Evolutionary conservation across 2,329 filamentous ascomycete genomes (phyloP).

Genomic region (Phaeoacremonium minimum): DNA sequence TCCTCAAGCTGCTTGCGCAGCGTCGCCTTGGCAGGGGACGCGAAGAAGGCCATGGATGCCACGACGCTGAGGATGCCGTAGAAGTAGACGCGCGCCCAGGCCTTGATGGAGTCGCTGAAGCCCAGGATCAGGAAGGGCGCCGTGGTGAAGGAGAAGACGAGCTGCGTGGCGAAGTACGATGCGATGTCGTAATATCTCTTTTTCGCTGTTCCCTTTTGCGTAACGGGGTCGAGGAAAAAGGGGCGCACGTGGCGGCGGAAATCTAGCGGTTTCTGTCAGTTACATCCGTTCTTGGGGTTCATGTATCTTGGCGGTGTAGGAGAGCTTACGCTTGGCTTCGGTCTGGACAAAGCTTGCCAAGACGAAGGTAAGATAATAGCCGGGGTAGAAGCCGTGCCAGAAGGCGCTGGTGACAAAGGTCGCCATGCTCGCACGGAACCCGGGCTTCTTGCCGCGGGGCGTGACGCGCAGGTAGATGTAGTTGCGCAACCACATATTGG

Average conservation of each 20-base stretch:
- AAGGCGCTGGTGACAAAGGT: slow-evolving; percentile 93
- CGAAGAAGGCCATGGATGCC: slow-evolving; percentile 68
- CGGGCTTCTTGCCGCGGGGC: slow-evolving; percentile 90
- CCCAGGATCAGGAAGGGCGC: slow-evolving; percentile 81
- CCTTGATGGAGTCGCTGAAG: slow-evolving; percentile 63
- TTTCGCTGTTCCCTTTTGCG: slow-evolving; percentile 59
- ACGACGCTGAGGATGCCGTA: slow-evolving; percentile 70
- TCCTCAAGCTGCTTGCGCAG: slow-evolving; percentile 56
- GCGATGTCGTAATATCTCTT: slow-evolving; percentile 86
- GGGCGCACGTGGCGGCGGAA: slow-evolving; percentile 85
- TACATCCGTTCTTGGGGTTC: too few relatives aligned
- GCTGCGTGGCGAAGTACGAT: slow-evolving; percentile 72
- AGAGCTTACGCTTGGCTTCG: slow-evolving; percentile 78
- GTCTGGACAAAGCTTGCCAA: slow-evolving; percentile 90
- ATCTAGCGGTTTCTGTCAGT: too few relatives aligned
- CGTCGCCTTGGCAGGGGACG: slow-evolving; percentile 66
- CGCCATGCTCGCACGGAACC: slow-evolving; percentile 88
- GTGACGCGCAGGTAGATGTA: slow-evolving; percentile 95
- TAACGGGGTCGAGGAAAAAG: slow-evolving; percentile 82
- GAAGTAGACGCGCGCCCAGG: slow-evolving; percentile 87
- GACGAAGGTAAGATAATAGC: slow-evolving; percentile 89
- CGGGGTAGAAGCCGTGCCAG: slow-evolving; percentile 97
- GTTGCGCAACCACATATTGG: slow-evolving; percentile 92
- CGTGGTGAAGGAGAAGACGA: slow-evolving; percentile 77
- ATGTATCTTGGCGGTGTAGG: too few relatives aligned